phyloP scores from a whole-genome alignment of 345 rosid genomes.

The Gynandropsis gynandra region DNA sequence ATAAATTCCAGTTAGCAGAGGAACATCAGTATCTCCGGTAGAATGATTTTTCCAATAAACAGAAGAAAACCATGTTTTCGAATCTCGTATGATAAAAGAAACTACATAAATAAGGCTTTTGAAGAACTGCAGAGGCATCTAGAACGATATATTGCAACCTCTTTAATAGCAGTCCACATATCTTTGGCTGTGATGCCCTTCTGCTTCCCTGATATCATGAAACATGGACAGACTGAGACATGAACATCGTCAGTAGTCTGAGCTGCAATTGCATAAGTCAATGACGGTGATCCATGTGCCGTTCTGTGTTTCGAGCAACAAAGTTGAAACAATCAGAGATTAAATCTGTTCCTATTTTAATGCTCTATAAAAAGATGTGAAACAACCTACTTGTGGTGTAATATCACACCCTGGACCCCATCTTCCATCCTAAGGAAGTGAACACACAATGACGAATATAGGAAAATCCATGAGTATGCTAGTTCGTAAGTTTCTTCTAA shows the following conservation, averaged over 20 bases:
- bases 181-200: constrained; percentile 66
- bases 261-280: constrained; percentile 67
- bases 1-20: constrained; percentile 1
- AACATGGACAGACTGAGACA: constrained; percentile 69
- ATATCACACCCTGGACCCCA: constrained; percentile 54
- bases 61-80: too few species aligned
- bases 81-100: too few species aligned
- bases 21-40: neutral
- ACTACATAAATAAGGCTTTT: too few species aligned
- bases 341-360: neutral
- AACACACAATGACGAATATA: constrained; percentile 11
- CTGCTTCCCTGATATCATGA: constrained; percentile 59
- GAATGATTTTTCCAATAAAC: constrained; percentile 1
- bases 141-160: constrained; percentile 42
- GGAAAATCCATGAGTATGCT: too few species aligned
- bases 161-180: constrained; percentile 78
- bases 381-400: constrained; percentile 70
- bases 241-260: constrained; percentile 54
- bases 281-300: constrained; percentile 40
- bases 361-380: neutral
- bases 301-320: constrained; percentile 44
- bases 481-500: neutral
- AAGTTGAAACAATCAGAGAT: constrained; percentile 16
- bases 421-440: constrained; percentile 50
- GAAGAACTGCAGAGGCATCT: too few species aligned